phyloP scores from a whole-genome alignment of 768 basidiomycete genomes.

The Phaffia australis region DNA sequence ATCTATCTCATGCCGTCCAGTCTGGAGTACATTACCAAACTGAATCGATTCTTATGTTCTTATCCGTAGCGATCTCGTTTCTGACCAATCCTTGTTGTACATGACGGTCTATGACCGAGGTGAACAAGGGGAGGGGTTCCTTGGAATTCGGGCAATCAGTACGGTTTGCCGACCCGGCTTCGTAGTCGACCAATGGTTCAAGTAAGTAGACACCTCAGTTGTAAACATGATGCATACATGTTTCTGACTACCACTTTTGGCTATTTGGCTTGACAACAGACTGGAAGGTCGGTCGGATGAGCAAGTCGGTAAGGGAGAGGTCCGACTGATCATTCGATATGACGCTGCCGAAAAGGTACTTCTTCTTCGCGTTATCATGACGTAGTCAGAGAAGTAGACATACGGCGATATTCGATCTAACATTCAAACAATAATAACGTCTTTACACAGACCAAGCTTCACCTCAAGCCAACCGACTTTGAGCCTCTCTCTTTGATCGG shows the following conservation, averaged over 20 bases:
- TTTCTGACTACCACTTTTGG: background rate
- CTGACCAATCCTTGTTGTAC: constrained; percentile 67
- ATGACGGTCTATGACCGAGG: constrained; percentile 77
- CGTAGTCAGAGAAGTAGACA: constrained; percentile 27
- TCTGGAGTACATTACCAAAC: too few relatives aligned
- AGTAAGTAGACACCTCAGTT: constrained; percentile 47
- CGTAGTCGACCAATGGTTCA: constrained; percentile 94
- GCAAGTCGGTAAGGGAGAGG: constrained; percentile 23
- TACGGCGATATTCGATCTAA: background rate
- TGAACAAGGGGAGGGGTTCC: constrained; percentile 62
- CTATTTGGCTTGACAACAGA: background rate
- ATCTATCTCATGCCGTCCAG: background rate
- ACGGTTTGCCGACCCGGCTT: constrained; percentile 84
- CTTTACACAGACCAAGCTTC: constrained; percentile 57
- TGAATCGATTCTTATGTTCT: background rate
- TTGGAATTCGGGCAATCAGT: constrained; percentile 83
- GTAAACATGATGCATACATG: background rate
- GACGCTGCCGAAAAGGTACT: constrained; percentile 17
- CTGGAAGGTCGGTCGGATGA: constrained; percentile 18
- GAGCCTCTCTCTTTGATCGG: constrained; percentile 99
- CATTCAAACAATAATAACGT: background rate
- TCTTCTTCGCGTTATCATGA: constrained; percentile 6
- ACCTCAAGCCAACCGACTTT: constrained; percentile 87
- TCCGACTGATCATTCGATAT: constrained; percentile 23
- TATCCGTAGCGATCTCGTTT: constrained; percentile 73